Conservation (phyloP, 176 grass and related monocot genomes). For the Oryza australiensis region DNA sequence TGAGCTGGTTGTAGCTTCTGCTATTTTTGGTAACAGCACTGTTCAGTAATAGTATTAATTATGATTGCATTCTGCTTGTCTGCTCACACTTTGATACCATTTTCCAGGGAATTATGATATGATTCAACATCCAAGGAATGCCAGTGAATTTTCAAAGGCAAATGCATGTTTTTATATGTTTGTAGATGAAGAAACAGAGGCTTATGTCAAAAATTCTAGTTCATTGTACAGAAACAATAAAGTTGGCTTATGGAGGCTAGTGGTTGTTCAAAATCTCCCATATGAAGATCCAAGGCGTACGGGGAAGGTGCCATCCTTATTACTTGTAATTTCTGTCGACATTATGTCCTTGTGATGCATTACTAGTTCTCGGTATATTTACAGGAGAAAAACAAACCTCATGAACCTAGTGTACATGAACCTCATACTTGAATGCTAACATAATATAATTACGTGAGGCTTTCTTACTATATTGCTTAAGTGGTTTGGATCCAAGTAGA, state of each 20-base stretch:
- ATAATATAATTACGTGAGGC: not conserved
- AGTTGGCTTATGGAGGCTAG: conserved; percentile 90
- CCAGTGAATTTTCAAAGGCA: conserved; percentile 75
- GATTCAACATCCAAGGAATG: conserved; percentile 88
- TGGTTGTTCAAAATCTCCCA: conserved; percentile 85
- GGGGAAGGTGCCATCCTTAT: conserved; percentile 70
- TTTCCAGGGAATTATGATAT: conserved; percentile 92
- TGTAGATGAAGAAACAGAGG: conserved; percentile 92
- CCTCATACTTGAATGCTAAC: not conserved
- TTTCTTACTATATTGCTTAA: conserved; percentile 10
- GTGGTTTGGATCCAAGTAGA: not conserved
- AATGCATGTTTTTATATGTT: conserved; percentile 98
- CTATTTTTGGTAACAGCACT: conserved; percentile 81
- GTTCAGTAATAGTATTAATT: not conserved
- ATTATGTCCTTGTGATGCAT: not conserved
- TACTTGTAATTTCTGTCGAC: conserved; percentile 1
- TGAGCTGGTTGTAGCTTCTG: conserved; percentile 89
- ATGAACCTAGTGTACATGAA: not conserved
- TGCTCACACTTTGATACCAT: conserved; percentile 37
- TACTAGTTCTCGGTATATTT: not conserved
- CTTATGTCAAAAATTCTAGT: conserved; percentile 77
- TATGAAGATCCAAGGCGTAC: conserved; percentile 88
- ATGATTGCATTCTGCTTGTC: conserved; percentile 7
- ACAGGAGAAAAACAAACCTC: not conserved
- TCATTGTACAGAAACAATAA: conserved; percentile 51